Evolutionary conservation across 257 asterid species (phyloP), one percentile per base, ranked within the genome.

Genomic region (Nicotiana tomentosiformis): DNA sequence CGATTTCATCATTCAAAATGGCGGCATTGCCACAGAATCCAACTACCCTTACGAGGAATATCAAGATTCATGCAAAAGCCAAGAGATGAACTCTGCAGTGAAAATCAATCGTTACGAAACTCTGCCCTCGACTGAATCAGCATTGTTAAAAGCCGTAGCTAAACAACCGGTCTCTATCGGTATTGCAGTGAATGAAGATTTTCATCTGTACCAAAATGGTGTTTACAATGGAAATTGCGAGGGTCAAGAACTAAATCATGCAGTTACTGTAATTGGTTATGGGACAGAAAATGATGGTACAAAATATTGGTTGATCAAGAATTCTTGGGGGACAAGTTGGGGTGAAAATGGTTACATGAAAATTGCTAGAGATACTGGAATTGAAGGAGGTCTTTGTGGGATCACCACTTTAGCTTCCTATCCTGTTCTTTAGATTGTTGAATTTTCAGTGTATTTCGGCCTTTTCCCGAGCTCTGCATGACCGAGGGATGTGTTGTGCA

Each of bases 271-370:
- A 12, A 4, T 83, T 29, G 86, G 86, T 17, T 83, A 83, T 16
- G 86, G 86, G 0, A 67, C 3, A 1, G 10, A 18, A 18, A 81
- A 66, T 14, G 53, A 74, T 9, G 82, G 33, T 12, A 7, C 66
- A 1, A 78, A 82, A 11, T 82, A 82, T 82, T 82, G 84, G 84
- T 0, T 82, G 5, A n/a, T 82, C 9, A 82, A 82, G 80, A 82
- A 69, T 4, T 82, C 80, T 5, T 68, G 84, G 84, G 84, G 84
- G 15, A 5, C 26, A 0, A 56, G 23, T 39, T 84, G 83, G 86
- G 83, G 86, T 12, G 83, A 84, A 43, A 80, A 84, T 46, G 86
- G 86, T 20, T 84, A 84, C 0, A 84, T 84, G 53, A 84, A 39
- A 83, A 80, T 84, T 8, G 55, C 77, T 57, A 80, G 84, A 23